Evolutionary conservation across 768 basidiomycete genomes (phyloP).

Genomic region (Erythrobasidium yunnanense): DNA sequence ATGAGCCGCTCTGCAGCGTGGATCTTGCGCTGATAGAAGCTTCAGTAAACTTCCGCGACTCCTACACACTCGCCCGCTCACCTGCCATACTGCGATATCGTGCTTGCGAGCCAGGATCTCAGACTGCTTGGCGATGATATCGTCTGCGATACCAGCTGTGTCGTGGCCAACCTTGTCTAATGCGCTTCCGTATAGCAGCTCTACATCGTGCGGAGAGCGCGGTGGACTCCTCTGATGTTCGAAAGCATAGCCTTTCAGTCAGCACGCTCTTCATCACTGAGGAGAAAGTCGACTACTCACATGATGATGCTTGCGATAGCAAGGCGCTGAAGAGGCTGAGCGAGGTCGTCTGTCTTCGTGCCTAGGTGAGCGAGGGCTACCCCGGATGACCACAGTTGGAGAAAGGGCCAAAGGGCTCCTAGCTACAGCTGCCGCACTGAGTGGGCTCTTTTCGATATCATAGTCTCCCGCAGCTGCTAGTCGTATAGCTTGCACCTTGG

Average conservation of each 20-base stretch:
- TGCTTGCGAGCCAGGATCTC: conserved; percentile 26
- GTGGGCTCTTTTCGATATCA: no score
- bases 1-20: conserved; percentile 21
- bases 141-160: conserved; percentile 9
- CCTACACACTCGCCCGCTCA: neutral
- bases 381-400: neutral
- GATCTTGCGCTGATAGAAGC: conserved; percentile 13
- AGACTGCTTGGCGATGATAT: conserved; percentile 17
- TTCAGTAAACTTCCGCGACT: neutral
- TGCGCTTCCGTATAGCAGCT: conserved; percentile 1
- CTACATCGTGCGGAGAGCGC: conserved; percentile 15
- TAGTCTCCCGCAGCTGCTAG: no score
- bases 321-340: neutral
- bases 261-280: neutral
- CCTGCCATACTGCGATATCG: conserved; percentile 25
- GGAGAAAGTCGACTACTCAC: neutral
- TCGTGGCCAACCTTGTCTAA: neutral
- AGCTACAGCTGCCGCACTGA: no score
- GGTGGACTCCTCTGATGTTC: conserved; percentile 1
- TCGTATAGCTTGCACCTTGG: no score
- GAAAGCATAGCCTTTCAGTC: neutral
- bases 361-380: conserved; percentile 2
- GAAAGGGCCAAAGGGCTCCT: conserved; percentile 12
- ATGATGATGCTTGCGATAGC: neutral
- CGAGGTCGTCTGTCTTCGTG: neutral